Conservation (phyloP, 257 asterid genomes). For the Plantago major region DNA sequence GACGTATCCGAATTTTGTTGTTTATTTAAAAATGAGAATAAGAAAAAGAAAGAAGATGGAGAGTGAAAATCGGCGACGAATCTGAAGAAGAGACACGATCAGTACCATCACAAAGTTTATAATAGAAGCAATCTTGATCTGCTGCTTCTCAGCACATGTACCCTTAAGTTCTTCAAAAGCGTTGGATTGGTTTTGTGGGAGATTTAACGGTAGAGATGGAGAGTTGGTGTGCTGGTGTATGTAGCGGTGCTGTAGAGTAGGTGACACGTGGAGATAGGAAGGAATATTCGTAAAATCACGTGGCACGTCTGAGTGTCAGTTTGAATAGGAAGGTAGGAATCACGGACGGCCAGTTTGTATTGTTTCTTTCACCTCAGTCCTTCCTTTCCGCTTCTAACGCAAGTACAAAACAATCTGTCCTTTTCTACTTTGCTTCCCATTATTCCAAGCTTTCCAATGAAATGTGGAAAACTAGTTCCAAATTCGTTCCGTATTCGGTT, state of each 20-base stretch:
- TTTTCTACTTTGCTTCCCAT: too few species aligned
- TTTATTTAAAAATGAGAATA: background rate
- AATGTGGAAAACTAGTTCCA: too few species aligned
- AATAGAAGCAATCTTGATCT: conserved; percentile 13
- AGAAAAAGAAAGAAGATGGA: conserved; percentile 27
- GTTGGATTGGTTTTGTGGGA: background rate
- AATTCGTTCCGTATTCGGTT: too few species aligned
- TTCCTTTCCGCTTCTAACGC: background rate
- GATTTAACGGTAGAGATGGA: conserved; percentile 19
- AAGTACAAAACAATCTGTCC: too few species aligned
- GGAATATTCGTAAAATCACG: conserved; percentile 62
- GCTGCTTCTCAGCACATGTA: conserved; percentile 14
- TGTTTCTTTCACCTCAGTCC: background rate
- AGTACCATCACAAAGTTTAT: conserved; percentile 10
- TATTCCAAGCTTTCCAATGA: too few species aligned
- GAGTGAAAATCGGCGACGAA: conserved; percentile 71
- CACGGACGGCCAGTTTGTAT: conserved; percentile 21
- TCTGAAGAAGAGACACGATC: conserved; percentile 41
- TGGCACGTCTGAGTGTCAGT: conserved; percentile 68
- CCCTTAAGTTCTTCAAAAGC: background rate
- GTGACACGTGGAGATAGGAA: conserved; percentile 29
- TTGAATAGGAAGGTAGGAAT: conserved; percentile 8
- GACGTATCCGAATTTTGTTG: background rate
- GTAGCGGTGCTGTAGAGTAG: conserved; percentile 7
- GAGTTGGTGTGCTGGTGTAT: conserved; percentile 4